These are phyloP conservation scores for Pythium rishiriense DNA, from an alignment of 352 stramenopile species.

Conservation along the genomic window DNA sequence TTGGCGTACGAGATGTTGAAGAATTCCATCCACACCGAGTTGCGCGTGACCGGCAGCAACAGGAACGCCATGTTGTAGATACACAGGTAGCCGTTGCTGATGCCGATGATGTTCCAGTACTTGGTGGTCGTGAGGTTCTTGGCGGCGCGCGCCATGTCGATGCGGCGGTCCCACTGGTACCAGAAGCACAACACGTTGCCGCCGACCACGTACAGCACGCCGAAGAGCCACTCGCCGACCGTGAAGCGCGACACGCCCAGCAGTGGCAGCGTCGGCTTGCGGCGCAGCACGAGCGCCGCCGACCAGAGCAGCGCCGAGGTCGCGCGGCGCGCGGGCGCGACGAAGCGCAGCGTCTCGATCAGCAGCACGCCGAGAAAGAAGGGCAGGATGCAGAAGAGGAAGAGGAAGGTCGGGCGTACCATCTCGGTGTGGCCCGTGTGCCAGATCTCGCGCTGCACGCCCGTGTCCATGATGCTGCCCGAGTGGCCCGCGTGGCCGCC, in stretches of 20 bases:
- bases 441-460: slow-evolving; percentile 50
- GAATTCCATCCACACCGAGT: slow-evolving; percentile 44
- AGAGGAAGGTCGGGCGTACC: slow-evolving; percentile 62
- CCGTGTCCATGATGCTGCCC: slow-evolving; percentile 48
- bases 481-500: slow-evolving; percentile 33
- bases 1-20: slow-evolving; percentile 46
- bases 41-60: slow-evolving; percentile 31
- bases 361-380: slow-evolving; percentile 55
- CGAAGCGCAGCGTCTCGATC: slow-evolving; percentile 50
- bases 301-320: slow-evolving; percentile 41
- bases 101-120: slow-evolving; percentile 48
- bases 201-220: slow-evolving; percentile 35
- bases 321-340: slow-evolving; percentile 40
- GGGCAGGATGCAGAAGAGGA: slow-evolving; percentile 65
- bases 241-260: slow-evolving; percentile 48
- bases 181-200: slow-evolving; percentile 65
- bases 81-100: slow-evolving; percentile 49
- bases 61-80: slow-evolving; percentile 81
- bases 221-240: slow-evolving; percentile 56
- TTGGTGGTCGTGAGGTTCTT: slow-evolving; percentile 46
- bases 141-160: slow-evolving; percentile 12
- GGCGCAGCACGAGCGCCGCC: slow-evolving; percentile 46
- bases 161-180: slow-evolving; percentile 52
- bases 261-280: slow-evolving; percentile 45
- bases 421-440: slow-evolving; percentile 66